Evolutionary conservation across 176 grass and related monocot genomes (phyloP).

Genomic region (Tillandsia leiboldiana): DNA sequence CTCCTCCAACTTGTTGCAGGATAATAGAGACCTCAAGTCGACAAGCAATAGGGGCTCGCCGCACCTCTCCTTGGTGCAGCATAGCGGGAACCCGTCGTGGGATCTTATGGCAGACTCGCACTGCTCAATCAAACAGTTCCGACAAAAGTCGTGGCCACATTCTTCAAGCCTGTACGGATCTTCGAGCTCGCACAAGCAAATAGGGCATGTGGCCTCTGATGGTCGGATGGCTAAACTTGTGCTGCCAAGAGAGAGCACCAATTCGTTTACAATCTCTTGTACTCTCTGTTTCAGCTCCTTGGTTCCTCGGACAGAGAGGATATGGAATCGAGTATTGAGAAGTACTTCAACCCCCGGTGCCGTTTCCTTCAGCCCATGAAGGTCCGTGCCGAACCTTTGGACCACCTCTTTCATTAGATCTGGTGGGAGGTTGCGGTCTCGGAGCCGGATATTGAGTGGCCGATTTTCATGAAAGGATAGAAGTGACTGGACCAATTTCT

Average conservation of each 20-base stretch:
- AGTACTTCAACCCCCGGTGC: conserved; percentile 2
- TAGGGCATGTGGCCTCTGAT: conserved; percentile 9
- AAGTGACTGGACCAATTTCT: conserved; percentile 6
- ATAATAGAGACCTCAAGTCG: conserved; percentile 12
- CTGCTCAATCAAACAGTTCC: conserved; percentile 13
- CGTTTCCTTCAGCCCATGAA: conserved; percentile 9
- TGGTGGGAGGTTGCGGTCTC: conserved; percentile 4
- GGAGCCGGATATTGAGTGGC: conserved; percentile 11
- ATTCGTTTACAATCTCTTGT: background rate
- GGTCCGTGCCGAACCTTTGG: conserved; percentile 15
- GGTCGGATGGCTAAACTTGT: background rate
- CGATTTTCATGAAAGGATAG: conserved; percentile 1
- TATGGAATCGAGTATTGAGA: conserved; percentile 6
- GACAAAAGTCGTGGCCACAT: conserved; percentile 11
- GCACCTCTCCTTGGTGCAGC: conserved; percentile 12
- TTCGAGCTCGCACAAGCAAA: conserved; percentile 20
- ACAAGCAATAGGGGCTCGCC: conserved; percentile 7
- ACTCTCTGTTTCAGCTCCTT: conserved; percentile 14
- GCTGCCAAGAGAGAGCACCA: background rate
- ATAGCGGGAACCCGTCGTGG: conserved; percentile 12
- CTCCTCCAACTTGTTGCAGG: background rate
- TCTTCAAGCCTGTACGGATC: conserved; percentile 17
- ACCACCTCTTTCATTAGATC: conserved; percentile 21
- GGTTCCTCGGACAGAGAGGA: conserved; percentile 12
- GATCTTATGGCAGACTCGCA: conserved; percentile 12